Percentiles rank a stretch among this genome's conserved stretches.
Conservation (phyloP, 1,284 basidiomycete species). For the Anthracocystis panici-leucophaei region DNA sequence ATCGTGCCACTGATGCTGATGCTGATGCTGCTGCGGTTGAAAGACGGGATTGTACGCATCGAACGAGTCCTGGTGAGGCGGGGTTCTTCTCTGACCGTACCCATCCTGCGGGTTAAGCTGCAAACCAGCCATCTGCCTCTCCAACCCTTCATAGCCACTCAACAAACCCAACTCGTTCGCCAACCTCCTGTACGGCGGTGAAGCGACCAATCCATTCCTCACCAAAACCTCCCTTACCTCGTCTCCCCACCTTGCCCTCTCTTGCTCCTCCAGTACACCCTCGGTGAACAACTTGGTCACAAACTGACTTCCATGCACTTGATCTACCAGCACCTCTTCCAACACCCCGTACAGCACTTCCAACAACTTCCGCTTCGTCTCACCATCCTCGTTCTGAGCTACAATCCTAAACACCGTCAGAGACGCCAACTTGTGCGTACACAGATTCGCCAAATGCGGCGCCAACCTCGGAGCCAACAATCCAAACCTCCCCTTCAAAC, state of each 20-base stretch:
- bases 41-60: slow-evolving; percentile 3
- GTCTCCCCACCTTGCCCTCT: slow-evolving; percentile 80
- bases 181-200: slow-evolving; percentile 82
- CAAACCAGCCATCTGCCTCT: slow-evolving; percentile 16
- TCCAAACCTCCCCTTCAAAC: slow-evolving; percentile 90
- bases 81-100: neutral
- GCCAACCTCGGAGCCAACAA: slow-evolving; percentile 93
- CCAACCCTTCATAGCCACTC: slow-evolving; percentile 2
- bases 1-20: slow-evolving; percentile 10
- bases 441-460: slow-evolving; percentile 93
- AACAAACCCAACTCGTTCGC: slow-evolving; percentile 89
- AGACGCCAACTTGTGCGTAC: slow-evolving; percentile 97
- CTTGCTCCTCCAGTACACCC: slow-evolving; percentile 74
- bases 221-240: slow-evolving; percentile 58
- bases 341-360: slow-evolving; percentile 75
- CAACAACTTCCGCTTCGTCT: slow-evolving; percentile 66
- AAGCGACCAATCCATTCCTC: slow-evolving; percentile 56
- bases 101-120: neutral
- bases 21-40: neutral
- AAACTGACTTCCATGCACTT: slow-evolving; percentile 85
- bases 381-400: slow-evolving; percentile 67
- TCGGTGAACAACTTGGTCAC: slow-evolving; percentile 88
- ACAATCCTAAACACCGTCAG: slow-evolving; percentile 83
- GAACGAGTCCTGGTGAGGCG: neutral
- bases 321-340: slow-evolving; percentile 82